A percentile compares a stretch with the other conserved stretches of the same genome.
Conservation (phyloP, 75 land plant species). For the Picea sitchensis region DNA sequence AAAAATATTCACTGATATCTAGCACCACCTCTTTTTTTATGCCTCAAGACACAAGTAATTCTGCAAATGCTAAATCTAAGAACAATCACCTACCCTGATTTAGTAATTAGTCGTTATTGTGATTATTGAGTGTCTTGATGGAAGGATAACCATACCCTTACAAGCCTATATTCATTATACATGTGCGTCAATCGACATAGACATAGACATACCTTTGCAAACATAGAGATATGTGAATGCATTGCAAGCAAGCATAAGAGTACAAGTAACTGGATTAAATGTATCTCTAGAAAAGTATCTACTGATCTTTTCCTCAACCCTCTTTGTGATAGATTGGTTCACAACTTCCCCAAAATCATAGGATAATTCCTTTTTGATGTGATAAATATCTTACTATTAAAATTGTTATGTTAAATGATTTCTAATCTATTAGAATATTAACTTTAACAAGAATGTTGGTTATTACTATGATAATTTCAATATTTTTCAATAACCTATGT, state of each 20-base stretch:
- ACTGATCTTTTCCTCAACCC: background rate
- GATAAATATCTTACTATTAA: background rate
- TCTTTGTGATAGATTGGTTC: background rate
- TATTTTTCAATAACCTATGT: background rate
- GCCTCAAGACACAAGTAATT: too few species aligned
- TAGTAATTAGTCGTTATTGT: too few species aligned
- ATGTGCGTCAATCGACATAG: too few species aligned
- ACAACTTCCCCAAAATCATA: background rate
- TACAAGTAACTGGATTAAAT: background rate
- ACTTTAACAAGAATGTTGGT: background rate
- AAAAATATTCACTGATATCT: too few species aligned
- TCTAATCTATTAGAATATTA: background rate
- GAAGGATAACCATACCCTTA: too few species aligned
- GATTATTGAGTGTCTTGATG: too few species aligned
- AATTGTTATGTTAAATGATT: background rate
- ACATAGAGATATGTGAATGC: too few species aligned
- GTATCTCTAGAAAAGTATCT: background rate
- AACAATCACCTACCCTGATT: too few species aligned
- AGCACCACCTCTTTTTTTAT: too few species aligned
- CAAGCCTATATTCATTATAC: too few species aligned
- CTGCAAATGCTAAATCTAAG: too few species aligned
- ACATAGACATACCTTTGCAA: too few species aligned
- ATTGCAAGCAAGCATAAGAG: background rate
- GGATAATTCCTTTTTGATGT: background rate
- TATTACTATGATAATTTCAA: background rate